Evolutionary conservation across 257 asterid genomes (phyloP), one percentile per base, ranked within the genome.

Genomic region (Oldenlandia corymbosa): DNA sequence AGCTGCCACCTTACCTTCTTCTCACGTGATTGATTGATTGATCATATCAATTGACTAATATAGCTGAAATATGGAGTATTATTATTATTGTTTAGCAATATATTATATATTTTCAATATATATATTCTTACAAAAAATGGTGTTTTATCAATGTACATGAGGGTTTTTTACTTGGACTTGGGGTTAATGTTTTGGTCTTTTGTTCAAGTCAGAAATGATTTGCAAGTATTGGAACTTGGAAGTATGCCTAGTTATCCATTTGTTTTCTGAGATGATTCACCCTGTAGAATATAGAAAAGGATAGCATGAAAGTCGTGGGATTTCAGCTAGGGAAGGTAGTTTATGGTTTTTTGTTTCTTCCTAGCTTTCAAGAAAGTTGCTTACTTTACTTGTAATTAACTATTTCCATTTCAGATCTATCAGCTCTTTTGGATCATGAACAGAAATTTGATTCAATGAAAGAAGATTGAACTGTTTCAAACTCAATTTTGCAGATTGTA

Each of bases 141-240:
- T 64, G 49, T 49, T 57, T n/a, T 49, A 14, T 49, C 12, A 34
- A 48, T 64, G 68, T 49, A 64, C 49, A 64, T 64, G 68, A 34
- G 7, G 46, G 46, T 32, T 64, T 14, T 49, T 20, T n/a, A n/a
- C n/a, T n/a, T n/a, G n/a, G n/a, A 13, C 10, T 49, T 32, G 0
- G 59, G 56, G 20, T 20, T 45, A 66, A 54, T 7, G 13, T 37
- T 47, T 1, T 3, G 9, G 39, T 34, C 4, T 34, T n/a, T 34
- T 31, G 36, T 66, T 43, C 6, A 17, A 23, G 13, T n/a, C 47
- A 32, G 36, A n/a, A 10, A 18, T 49, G 34, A 10, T 1, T 49
- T 21, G 14, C 17, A 49, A 45, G 23, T 31, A n/a, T n/a, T n/a
- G n/a, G n/a, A n/a, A n/a, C n/a, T 21, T 32, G 60, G 30, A 54